These are phyloP conservation scores for Conoideocrella luteorostrata DNA, from an alignment of 2,329 filamentous ascomycete genomes.

Conservation along the genomic window DNA sequence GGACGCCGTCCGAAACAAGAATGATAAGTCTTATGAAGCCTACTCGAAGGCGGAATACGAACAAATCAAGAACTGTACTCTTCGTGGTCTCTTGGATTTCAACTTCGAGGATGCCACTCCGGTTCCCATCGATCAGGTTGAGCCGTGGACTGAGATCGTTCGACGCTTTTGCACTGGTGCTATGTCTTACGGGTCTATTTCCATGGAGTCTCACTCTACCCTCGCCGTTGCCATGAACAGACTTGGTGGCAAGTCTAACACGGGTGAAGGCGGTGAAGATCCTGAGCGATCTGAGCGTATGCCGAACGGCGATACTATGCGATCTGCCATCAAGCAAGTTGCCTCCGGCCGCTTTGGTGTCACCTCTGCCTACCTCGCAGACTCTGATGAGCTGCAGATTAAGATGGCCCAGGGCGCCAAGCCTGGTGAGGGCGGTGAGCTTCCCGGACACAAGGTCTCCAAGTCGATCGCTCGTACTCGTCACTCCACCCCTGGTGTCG, in stretches of 20 bases:
- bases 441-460: slow-evolving; percentile 94
- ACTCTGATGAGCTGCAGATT: slow-evolving; percentile 94
- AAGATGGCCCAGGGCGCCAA: slow-evolving; percentile 99
- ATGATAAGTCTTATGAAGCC: slow-evolving; percentile 96
- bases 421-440: slow-evolving; percentile 93
- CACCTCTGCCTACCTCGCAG: slow-evolving; percentile 87
- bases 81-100: slow-evolving; percentile 91
- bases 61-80: slow-evolving; percentile 92
- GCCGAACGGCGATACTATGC: slow-evolving; percentile 92
- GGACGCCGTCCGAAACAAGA: slow-evolving; percentile 92
- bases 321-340: slow-evolving; percentile 95
- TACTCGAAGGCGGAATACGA: slow-evolving; percentile 92
- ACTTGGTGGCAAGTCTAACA: slow-evolving; percentile 94
- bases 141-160: slow-evolving; percentile 97
- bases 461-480: slow-evolving; percentile 89
- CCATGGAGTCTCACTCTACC: slow-evolving; percentile 96
- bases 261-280: slow-evolving; percentile 94
- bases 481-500: slow-evolving; percentile 93
- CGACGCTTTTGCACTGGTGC: slow-evolving; percentile 93
- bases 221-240: slow-evolving; percentile 95
- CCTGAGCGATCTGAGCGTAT: slow-evolving; percentile 80
- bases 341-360: slow-evolving; percentile 95
- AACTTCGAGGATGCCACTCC: slow-evolving; percentile 82
- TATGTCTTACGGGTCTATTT: slow-evolving; percentile 98
- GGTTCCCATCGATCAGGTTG: slow-evolving; percentile 92